Evolutionary conservation across 1,139 yeast genomes (phyloP), one percentile per base, ranked within the genome.

Genomic region (Candida sojae): DNA sequence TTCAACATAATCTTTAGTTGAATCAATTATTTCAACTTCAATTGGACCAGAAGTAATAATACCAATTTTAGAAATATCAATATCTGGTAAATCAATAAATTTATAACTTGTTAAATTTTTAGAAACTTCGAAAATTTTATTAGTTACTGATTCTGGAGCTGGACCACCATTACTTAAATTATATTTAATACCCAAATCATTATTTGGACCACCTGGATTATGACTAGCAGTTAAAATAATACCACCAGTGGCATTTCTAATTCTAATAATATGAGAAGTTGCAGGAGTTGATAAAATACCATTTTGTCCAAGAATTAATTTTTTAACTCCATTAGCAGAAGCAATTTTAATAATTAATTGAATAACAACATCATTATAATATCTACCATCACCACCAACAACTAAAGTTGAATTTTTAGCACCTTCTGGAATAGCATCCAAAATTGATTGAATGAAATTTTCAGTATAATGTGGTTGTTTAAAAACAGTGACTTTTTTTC

Each of bases 351-450:
- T 86, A 60, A 93, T 93, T 62, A 86, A 71, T 64, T 91, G 90
- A 60, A 93, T 82, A 34, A 91, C 93, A 37, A 77, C 78, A 59
- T 84, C 88, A 63, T 92, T 92, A 73, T 89, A 93, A 75, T 76
- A 93, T 58, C 99, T 84, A 47, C 99, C 99, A 66, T 93, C 99
- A 51, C 99, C 99, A 49, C 99, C 99, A 57, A 93, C 84, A 4
- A 92, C 97, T 54, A 93, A 76, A 5, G 88, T 84, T 4, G 97
- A 77, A 52, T 75, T 88, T 48, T 80, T 51, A 7, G 85, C 71
- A 30, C 97, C 97, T 66, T 92, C 97, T 12, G 98, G 99, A 59
- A 93, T 92, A 39, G 97, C 82, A 49, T 83, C 82, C 50, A 93
- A 70, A 55, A 90, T 80, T 21, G 97, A 82, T 67, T 93, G 99